Evolutionary conservation across 2,329 filamentous ascomycete genomes (phyloP).

Genomic region (Helotiales sp.): DNA sequence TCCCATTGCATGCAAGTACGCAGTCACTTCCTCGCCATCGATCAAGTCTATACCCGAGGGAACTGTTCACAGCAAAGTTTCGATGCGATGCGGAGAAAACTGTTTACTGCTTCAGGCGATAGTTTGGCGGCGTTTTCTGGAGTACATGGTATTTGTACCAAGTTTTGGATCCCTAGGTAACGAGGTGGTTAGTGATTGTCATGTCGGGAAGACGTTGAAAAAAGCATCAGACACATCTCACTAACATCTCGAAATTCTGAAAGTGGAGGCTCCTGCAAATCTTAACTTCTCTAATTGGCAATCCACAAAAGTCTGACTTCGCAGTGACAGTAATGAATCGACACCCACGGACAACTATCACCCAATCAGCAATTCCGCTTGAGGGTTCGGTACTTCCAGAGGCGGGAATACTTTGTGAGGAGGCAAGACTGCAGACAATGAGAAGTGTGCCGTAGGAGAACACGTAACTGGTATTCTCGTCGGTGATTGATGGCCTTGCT

Average conservation of each 20-base stretch:
- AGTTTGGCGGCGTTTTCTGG: not conserved
- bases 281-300: constrained; percentile 9
- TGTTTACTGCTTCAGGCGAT: constrained; percentile 20
- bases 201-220: too few species aligned
- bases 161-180: not conserved
- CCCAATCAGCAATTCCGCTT: constrained; percentile 19
- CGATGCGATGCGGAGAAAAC: constrained; percentile 3
- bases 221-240: too few species aligned
- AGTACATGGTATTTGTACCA: not conserved
- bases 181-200: too few species aligned
- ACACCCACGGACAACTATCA: constrained; percentile 23
- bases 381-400: constrained; percentile 1
- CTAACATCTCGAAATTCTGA: too few species aligned
- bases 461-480: constrained; percentile 8
- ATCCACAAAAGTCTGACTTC: constrained; percentile 5
- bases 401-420: constrained; percentile 1
- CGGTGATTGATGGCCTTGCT: constrained; percentile 1
- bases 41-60: constrained; percentile 7
- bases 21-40: constrained; percentile 17
- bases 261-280: not conserved
- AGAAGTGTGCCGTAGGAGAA: constrained; percentile 13
- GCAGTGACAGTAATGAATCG: constrained; percentile 4
- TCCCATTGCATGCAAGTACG: constrained; percentile 17
- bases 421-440: constrained; percentile 17
- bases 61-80: not conserved